Conservation (phyloP, 371 early-diverging fungal species). For the Mucor ambiguus region DNA sequence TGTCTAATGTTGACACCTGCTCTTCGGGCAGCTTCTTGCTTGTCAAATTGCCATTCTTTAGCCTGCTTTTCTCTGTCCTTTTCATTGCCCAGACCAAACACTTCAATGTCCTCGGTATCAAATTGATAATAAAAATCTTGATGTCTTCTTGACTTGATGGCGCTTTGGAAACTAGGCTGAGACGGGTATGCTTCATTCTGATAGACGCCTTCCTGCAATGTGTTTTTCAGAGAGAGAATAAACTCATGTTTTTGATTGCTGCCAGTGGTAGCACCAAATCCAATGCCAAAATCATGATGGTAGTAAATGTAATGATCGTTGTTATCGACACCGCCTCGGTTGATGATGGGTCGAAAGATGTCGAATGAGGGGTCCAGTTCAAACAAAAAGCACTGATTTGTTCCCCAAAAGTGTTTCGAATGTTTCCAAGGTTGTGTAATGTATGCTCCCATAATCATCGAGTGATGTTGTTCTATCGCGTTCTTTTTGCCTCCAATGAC, state of each 20-base stretch:
- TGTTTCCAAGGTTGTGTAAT: constrained; percentile 63
- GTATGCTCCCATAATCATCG: constrained; percentile 51
- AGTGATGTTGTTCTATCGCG: background rate
- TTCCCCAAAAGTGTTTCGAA: constrained; percentile 60
- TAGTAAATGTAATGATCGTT: constrained; percentile 54
- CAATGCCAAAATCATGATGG: constrained; percentile 59
- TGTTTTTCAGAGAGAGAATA: constrained; percentile 44
- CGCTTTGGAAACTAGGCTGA: constrained; percentile 31
- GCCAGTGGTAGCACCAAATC: constrained; percentile 51
- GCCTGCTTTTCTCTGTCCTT: constrained; percentile 42
- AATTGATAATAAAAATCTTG: constrained; percentile 29
- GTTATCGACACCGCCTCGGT: constrained; percentile 9
- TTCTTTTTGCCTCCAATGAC: background rate
- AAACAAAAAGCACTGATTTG: constrained; percentile 51
- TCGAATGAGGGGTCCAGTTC: constrained; percentile 62
- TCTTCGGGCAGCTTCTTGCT: constrained; percentile 50
- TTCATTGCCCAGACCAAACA: constrained; percentile 58
- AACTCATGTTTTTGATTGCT: constrained; percentile 11
- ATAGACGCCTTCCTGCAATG: constrained; percentile 51
- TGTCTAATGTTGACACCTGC: constrained; percentile 50
- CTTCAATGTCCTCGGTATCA: constrained; percentile 62
- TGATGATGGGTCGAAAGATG: constrained; percentile 41
- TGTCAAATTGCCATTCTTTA: constrained; percentile 64
- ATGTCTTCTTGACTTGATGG: constrained; percentile 8
- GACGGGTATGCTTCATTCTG: constrained; percentile 46